phyloP scores from a whole-genome alignment of 352 stramenopile genomes.

The Albugo laibachii region DNA sequence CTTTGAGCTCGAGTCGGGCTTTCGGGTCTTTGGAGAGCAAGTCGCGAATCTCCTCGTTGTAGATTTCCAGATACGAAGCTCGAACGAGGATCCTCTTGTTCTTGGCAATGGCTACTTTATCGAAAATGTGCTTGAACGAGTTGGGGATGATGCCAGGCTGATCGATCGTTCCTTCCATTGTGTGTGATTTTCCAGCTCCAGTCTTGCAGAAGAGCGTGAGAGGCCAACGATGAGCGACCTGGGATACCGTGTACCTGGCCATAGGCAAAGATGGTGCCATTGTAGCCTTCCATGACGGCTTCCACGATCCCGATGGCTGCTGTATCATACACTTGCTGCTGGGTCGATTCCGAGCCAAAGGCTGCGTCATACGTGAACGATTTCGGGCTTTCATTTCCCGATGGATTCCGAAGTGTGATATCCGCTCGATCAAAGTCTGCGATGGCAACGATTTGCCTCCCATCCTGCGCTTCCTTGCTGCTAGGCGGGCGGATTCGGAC shows the following conservation, averaged over 20 bases:
- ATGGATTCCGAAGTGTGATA: slow-evolving; percentile 79
- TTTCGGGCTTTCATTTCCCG: slow-evolving; percentile 72
- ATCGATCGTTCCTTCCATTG: slow-evolving; percentile 60
- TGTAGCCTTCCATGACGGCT: slow-evolving; percentile 81
- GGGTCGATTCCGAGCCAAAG: slow-evolving; percentile 83
- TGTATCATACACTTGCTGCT: slow-evolving; percentile 88
- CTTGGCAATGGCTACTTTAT: slow-evolving; percentile 68
- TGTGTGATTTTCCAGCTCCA: slow-evolving; percentile 77
- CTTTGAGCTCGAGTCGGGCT: slow-evolving; percentile 74
- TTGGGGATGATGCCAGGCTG: slow-evolving; percentile 79
- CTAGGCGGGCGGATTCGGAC: slow-evolving; percentile 91
- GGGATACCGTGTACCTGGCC: slow-evolving; percentile 43
- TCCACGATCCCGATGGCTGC: slow-evolving; percentile 81
- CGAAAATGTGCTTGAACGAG: slow-evolving; percentile 82
- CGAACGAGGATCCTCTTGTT: slow-evolving; percentile 93
- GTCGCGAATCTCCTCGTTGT: slow-evolving; percentile 95
- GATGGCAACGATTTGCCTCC: slow-evolving; percentile 53
- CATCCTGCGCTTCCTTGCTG: slow-evolving; percentile 88
- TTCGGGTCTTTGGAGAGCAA: slow-evolving; percentile 77
- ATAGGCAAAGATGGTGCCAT: slow-evolving; percentile 83
- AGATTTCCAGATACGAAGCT: slow-evolving; percentile 93
- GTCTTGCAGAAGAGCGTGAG: slow-evolving; percentile 20
- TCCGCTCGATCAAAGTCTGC: slow-evolving; percentile 81
- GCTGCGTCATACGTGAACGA: slow-evolving; percentile 95
- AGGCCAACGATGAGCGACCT: neutral